Evolutionary conservation across 1,284 basidiomycete species (phyloP), one percentile per base, ranked within the genome.

Genomic region (Microbotryomycetes sp.): DNA sequence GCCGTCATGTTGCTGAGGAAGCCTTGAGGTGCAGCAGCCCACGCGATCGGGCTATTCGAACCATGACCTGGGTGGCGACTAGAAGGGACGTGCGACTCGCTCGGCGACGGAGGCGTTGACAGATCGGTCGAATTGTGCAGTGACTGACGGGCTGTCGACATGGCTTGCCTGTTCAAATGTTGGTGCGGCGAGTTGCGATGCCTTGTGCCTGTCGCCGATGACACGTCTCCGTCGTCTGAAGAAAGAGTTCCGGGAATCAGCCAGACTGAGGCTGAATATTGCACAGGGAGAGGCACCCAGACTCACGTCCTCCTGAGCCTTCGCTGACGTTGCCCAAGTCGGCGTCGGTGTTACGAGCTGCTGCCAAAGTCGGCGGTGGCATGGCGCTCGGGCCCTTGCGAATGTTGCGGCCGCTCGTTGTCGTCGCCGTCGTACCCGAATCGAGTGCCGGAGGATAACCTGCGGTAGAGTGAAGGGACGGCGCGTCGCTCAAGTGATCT

Each of bases 201-300:
- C 9, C n/a, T 35, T 4, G 49, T 35, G n/a, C 50, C 52, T 24
- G 65, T 63, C 2, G 68, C 64, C 7, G 66, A 68, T 3, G 66
- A 68, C 31, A 70, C 61, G 56, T 70, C 68, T 49, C 68, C 68
- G 48, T 70, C 68, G 57, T 70, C 66, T 68, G 58, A n/a, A 7
- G 13, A 3, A 24, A 11, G 23, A 53, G 29, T 41, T 46, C 3
- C 3, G 5, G 47, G 53, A 23, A 21, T 18, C 9, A 41, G 35
- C 35, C 9, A 41, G 35, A 41, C 35, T 9, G 9, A 18, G 18
- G 35, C 35, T 11, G 18, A 41, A 41, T 9, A 11, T 41, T 41
- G 9, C 35, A 18, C 35, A 41, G 35, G 11, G 18, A 41, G 11
- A 41, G 18, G 35, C 35, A 41, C 18, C 35, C 9, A n/a, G 2